Evolutionary conservation across 202 grass and related monocot species (phyloP).

Genomic region (Setaria viridis): DNA sequence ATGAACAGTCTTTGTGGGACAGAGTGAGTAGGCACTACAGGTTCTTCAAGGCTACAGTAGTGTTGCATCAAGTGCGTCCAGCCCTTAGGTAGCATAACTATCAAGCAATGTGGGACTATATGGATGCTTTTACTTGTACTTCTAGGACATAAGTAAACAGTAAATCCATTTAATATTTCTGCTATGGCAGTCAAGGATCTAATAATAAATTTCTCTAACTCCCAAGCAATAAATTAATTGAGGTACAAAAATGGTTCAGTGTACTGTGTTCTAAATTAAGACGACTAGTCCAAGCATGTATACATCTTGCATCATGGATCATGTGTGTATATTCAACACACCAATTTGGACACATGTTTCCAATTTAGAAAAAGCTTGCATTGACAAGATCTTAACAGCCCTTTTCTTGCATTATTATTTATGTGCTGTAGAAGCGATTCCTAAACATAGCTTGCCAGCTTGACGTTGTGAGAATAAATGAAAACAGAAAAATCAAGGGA

Average conservation of each 20-base stretch:
- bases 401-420: background rate
- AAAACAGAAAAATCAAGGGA: too few species aligned
- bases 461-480: too few species aligned
- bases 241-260: background rate
- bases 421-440: background rate
- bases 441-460: too few species aligned
- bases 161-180: slow-evolving; percentile 39
- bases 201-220: background rate
- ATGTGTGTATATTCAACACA: background rate
- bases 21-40: background rate
- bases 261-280: background rate
- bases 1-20: too few species aligned
- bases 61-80: background rate
- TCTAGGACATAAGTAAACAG: slow-evolving; percentile 30
- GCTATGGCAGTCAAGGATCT: slow-evolving; percentile 31
- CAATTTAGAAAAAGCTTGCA: background rate
- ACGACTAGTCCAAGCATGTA: background rate
- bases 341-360: background rate
- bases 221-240: background rate
- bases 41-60: background rate
- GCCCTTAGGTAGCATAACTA: background rate
- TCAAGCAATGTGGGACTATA: slow-evolving; percentile 2
- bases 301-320: background rate
- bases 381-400: background rate
- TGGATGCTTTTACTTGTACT: slow-evolving; percentile 33